These are phyloP conservation scores for Moricandia arvensis DNA, from an alignment of 345 rosid species.

Conservation along the genomic window DNA sequence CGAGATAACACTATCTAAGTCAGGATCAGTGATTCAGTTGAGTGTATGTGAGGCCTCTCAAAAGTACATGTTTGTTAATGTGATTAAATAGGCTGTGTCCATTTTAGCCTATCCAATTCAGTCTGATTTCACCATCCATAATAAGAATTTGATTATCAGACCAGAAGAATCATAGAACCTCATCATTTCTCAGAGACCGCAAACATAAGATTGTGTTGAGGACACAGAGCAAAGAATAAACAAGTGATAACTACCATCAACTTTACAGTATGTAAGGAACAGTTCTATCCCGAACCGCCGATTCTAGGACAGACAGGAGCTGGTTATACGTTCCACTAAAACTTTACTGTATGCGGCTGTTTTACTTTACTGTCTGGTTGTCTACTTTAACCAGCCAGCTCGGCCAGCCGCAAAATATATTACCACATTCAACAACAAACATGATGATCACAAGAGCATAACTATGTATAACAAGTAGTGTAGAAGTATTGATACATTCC, in stretches of 20 bases:
- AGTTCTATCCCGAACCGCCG: slow-evolving; percentile 58
- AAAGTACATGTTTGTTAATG: too few species aligned
- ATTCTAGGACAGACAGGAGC: slow-evolving; percentile 64
- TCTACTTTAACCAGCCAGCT: slow-evolving; percentile 75
- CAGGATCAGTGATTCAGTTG: too few species aligned
- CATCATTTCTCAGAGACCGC: neutral
- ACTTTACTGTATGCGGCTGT: slow-evolving; percentile 61
- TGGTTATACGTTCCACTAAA: slow-evolving; percentile 49
- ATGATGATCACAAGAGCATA: neutral
- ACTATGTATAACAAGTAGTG: slow-evolving; percentile 3
- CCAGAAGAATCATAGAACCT: neutral
- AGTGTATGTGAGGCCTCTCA: too few species aligned
- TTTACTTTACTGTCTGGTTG: slow-evolving; percentile 71
- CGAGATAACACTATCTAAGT: neutral
- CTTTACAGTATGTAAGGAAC: slow-evolving; percentile 38
- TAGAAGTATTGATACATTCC: slow-evolving; percentile 22
- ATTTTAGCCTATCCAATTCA: too few species aligned
- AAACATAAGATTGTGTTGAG: neutral
- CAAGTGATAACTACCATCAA: neutral
- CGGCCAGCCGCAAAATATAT: slow-evolving; percentile 72
- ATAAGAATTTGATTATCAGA: neutral
- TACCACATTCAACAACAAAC: neutral
- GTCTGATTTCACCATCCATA: too few species aligned
- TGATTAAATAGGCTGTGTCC: too few species aligned
- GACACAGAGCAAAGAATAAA: neutral